Conservation (phyloP, 345 rosid genomes). For the Hypericum perforatum region DNA sequence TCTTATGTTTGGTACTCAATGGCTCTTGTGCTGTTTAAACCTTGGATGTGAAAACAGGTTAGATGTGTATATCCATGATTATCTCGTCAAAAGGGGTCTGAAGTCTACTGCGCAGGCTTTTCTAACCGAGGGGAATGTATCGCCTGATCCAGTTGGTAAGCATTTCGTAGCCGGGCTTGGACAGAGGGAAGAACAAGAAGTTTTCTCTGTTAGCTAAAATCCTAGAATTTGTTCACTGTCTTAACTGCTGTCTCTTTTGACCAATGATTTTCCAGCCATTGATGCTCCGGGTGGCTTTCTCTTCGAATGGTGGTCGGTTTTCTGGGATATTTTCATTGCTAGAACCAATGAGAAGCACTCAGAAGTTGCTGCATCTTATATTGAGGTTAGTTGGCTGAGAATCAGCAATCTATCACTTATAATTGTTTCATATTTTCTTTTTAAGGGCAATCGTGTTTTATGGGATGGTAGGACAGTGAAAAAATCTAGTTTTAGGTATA, state of each 20-base stretch:
- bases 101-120: constrained; percentile 98
- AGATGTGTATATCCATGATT: constrained; percentile 96
- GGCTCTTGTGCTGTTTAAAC: no score
- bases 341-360: constrained; percentile 98
- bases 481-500: no score
- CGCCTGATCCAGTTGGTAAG: constrained; percentile 97
- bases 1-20: no score
- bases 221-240: neutral
- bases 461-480: no score
- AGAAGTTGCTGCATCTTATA: constrained; percentile 95
- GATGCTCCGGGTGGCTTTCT: constrained; percentile 99
- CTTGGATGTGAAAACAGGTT: constrained; percentile 38
- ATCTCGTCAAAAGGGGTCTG: constrained; percentile 84
- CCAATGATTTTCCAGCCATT: constrained; percentile 49
- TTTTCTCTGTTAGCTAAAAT: neutral
- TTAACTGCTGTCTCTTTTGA: constrained; percentile 11
- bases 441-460: neutral
- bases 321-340: constrained; percentile 99
- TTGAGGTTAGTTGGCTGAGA: constrained; percentile 49
- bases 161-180: neutral
- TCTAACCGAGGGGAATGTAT: constrained; percentile 94
- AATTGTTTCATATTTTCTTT: neutral
- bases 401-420: neutral
- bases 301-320: constrained; percentile 99
- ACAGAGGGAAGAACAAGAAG: neutral